Base-by-base conservation (phyloP, 495 filamentous ascomycete genomes). In the Penicillium simplicissimum region DNA sequence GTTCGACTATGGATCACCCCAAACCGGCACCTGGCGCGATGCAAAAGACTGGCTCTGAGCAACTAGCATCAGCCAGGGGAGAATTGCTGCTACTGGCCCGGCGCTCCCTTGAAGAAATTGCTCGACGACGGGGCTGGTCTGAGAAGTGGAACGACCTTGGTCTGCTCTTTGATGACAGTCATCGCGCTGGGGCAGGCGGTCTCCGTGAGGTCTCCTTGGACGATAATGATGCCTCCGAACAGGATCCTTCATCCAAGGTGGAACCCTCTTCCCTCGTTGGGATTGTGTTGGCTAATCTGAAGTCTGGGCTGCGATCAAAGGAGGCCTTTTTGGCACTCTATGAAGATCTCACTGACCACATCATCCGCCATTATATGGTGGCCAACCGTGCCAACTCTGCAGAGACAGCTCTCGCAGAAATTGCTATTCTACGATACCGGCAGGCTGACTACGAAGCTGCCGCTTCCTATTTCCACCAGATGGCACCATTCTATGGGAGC, bases 401-500 rank as follows among this genome's bases (percentile, higher is more conserved):
- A 0, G 87, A 96, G 62, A 81, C 85, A 35, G 86, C 87, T 47
- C 85, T 93, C 73, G 89, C 91, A 15, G 95, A 98, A 71, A 83
- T 98, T 28, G 95, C 95, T 7, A 81, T 91, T 11, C 76, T 96
- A 54, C 90, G 92, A 74, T 96, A 88, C 77, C 85, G 79, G 61
- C 86, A 78, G 56, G 68, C 59, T 45, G 90, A 97, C 62, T 94
- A 87, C 71, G 80, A 71, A 11, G 82, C 85, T 13, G 93, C 94
- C 13, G 88, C 91, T 2, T 85, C 82, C 3, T 93, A 91, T 67
- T 93, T 98, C 70, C 85, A 88, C 67, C 82, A 86, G n/a, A 84
- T 93, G 57, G 88, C 90, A 8, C 88, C 91, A 2, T 90, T 91
- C 65, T 97, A 95, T 68, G 89, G 87, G 0, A 88, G 88, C 52